phyloP scores from a whole-genome alignment of 2,329 filamentous ascomycete genomes.

The Lasiodiplodia hormozganensis region DNA sequence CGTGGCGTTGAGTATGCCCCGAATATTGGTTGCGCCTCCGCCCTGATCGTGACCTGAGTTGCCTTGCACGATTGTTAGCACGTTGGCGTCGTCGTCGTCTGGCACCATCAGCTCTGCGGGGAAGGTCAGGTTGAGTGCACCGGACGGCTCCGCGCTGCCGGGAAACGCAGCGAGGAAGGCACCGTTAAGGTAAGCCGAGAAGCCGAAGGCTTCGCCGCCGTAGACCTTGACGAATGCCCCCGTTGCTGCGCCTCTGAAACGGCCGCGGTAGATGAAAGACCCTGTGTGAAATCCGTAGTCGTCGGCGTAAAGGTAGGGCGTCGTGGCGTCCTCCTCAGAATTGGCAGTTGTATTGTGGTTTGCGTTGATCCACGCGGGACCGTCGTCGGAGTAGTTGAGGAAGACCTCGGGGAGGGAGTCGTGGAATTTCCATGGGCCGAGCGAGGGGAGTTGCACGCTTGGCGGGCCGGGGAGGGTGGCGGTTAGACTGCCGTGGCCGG shows the following conservation, averaged over 20 bases:
- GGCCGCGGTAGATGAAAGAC: slow-evolving; percentile 51
- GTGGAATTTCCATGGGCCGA: slow-evolving; percentile 54
- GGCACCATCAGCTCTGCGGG: fast-evolving
- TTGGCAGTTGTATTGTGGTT: slow-evolving; percentile 42
- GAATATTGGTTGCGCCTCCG: too few relatives aligned
- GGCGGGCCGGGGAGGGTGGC: slow-evolving; percentile 38
- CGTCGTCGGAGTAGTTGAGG: slow-evolving; percentile 51
- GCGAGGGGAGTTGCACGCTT: slow-evolving; percentile 46
- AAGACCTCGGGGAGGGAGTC: slow-evolving; percentile 59
- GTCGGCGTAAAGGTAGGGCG: slow-evolving; percentile 50
- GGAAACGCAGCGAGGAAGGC: slow-evolving; percentile 59
- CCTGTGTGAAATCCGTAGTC: slow-evolving; percentile 52
- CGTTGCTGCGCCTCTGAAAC: slow-evolving; percentile 40
- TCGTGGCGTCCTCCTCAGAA: slow-evolving; percentile 43
- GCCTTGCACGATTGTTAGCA: too few relatives aligned
- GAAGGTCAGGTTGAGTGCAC: too few relatives aligned
- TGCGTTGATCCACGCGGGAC: slow-evolving; percentile 52
- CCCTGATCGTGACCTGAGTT: too few relatives aligned
- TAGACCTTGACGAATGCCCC: slow-evolving; percentile 60
- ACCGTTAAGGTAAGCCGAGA: slow-evolving; percentile 64
- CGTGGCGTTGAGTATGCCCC: too few relatives aligned
- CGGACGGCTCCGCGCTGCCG: too few relatives aligned
- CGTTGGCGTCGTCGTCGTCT: too few relatives aligned
- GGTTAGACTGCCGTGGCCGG: slow-evolving; percentile 46
- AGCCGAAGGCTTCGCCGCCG: slow-evolving; percentile 65